These are phyloP conservation scores for Rhizopogon rudus DNA, from an alignment of 768 basidiomycete genomes.

Conservation along the genomic window DNA sequence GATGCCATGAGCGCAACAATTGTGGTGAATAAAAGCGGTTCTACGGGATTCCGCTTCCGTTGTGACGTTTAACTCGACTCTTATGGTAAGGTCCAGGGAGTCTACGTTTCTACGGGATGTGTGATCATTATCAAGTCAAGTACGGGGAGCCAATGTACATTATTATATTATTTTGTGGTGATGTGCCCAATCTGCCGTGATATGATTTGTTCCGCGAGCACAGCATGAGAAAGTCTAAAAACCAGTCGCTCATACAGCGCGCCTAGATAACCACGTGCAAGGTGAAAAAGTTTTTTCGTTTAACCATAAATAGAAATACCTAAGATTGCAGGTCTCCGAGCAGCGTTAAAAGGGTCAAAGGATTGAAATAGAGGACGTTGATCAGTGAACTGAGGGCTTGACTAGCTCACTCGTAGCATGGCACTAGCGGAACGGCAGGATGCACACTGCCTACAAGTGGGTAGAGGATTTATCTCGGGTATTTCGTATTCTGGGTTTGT, in stretches of 20 bases:
- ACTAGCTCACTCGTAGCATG: not conserved
- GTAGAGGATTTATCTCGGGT: not conserved
- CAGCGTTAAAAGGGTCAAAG: slow-evolving; percentile 3
- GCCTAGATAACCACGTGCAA: slow-evolving; percentile 13
- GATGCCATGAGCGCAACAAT: slow-evolving; percentile 35
- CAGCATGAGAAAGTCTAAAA: slow-evolving; percentile 17
- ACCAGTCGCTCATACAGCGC: not conserved
- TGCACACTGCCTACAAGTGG: not conserved
- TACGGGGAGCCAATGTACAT: no score
- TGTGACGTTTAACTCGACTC: slow-evolving; percentile 2
- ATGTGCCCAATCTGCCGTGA: no score
- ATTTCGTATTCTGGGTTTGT: not conserved
- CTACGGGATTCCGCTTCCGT: slow-evolving; percentile 21
- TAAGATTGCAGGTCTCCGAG: slow-evolving; percentile 19
- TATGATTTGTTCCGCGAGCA: slow-evolving; percentile 1
- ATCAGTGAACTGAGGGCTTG: not conserved
- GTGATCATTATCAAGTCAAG: not conserved
- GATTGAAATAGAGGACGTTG: not conserved
- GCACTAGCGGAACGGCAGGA: not conserved
- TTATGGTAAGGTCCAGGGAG: slow-evolving; percentile 8
- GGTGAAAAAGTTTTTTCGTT: slow-evolving; percentile 19
- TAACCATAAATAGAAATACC: not conserved
- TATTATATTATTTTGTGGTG: no score
- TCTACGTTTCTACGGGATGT: not conserved
- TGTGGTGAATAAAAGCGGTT: not conserved